Percentiles rank a stretch among this genome's conserved stretches.
These are phyloP conservation scores for Exserohilum rostratum DNA, from an alignment of 2,329 filamentous ascomycete genomes.

Conservation along the genomic window DNA sequence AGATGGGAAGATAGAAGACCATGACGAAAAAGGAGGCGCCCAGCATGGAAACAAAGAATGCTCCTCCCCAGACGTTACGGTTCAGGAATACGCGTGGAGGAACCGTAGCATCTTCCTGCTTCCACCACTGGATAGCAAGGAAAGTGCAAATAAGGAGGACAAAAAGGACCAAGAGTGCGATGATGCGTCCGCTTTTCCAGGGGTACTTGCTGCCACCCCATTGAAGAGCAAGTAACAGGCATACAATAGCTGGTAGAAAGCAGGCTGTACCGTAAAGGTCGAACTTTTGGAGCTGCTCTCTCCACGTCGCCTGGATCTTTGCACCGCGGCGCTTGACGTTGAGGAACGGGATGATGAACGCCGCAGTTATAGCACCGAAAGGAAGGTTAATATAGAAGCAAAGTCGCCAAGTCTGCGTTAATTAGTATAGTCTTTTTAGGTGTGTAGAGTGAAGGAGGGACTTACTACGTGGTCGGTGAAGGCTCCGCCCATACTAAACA, in stretches of 20 bases:
- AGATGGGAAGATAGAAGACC: constrained; percentile 55
- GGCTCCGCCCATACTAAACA: constrained; percentile 50
- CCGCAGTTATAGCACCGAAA: constrained; percentile 53
- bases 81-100: constrained; percentile 55
- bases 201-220: constrained; percentile 58
- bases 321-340: constrained; percentile 40
- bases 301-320: constrained; percentile 44
- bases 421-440: not conserved
- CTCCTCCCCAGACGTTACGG: constrained; percentile 52
- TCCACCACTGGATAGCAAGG: constrained; percentile 52
- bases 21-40: constrained; percentile 54
- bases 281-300: constrained; percentile 52
- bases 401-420: constrained; percentile 51
- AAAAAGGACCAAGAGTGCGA: constrained; percentile 55
- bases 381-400: constrained; percentile 58
- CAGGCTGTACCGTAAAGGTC: constrained; percentile 54
- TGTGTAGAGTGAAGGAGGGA: not conserved
- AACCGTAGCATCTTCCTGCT: constrained; percentile 54
- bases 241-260: constrained; percentile 56
- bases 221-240: constrained; percentile 57
- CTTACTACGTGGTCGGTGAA: constrained; percentile 51
- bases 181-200: constrained; percentile 54
- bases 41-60: constrained; percentile 50
- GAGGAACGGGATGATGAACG: constrained; percentile 51
- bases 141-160: constrained; percentile 52